Base-by-base conservation (phyloP, 1,284 basidiomycete species). In the Tausonia pullulans region DNA sequence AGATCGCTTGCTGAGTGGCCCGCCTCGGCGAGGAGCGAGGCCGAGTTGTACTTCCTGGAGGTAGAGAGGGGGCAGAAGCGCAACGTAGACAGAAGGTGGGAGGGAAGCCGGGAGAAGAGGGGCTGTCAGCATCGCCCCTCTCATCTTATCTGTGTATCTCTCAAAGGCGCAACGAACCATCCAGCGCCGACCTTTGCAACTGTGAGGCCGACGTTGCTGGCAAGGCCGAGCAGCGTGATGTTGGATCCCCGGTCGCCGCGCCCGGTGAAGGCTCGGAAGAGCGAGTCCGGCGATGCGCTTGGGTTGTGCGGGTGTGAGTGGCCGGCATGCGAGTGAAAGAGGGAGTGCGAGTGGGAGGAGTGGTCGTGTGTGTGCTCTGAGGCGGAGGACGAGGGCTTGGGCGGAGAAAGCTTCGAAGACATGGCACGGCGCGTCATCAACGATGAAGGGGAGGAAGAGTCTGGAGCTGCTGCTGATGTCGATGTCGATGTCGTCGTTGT, bases 21-120 rank as follows among this genome's bases (percentile, higher is more conserved):
- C 0, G 95, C 94, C 72, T 98, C 95, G 3, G 96, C 95, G 8
- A 98, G 81, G 60, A 98, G 78, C 0, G 90, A 86, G 2, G 94
- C 92, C 5, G 90, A 93, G 73, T 97, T 91, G 83, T 79, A 77
- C 69, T 71, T 69, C 71, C 71, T 73, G 43, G 67, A 67, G 46
- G 71, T 45, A 11, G n/a, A n/a, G 16, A 45, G n/a, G 44, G 41
- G 53, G 9, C 4, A 57, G 40, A 61, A 48, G 63, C 50, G 14
- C 58, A 58, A 5, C 43, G 13, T 46, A 52, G 48, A 48, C 10
- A 16, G 48, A 45, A 55, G 40, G 9, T 51, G 54, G 13, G 10
- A 0, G 43, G 14, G 51, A 5, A 44, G 6, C 44, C 3, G n/a
- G 40, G 5, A 52, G 49, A 40, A n/a, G 16, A 39, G 16, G 40